phyloP scores from a whole-genome alignment of 2,329 filamentous ascomycete genomes.

The Colletotrichum trifolii region DNA sequence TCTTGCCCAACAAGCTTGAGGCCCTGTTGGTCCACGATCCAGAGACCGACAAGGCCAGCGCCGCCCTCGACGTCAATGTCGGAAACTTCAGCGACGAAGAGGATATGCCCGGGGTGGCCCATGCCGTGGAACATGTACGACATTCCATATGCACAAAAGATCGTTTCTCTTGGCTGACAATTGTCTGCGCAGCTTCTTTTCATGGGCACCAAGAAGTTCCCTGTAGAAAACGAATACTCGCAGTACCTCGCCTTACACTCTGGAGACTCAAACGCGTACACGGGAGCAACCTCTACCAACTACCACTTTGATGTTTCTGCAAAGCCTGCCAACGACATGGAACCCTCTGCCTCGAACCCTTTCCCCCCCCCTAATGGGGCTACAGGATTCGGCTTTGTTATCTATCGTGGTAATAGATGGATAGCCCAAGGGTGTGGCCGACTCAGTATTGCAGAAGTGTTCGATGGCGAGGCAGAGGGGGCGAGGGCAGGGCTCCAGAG shows the following conservation, averaged over 20 bases:
- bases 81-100: constrained; percentile 93
- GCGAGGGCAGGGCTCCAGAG: not conserved
- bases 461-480: not conserved
- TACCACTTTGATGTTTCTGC: constrained; percentile 97
- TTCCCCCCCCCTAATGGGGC: constrained; percentile 52
- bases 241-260: constrained; percentile 92
- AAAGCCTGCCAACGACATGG: constrained; percentile 72
- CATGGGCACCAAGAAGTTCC: constrained; percentile 99
- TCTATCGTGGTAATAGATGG: not conserved
- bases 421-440: not conserved
- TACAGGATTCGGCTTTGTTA: not conserved
- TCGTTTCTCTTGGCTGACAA: constrained; percentile 18
- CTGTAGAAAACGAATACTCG: constrained; percentile 94
- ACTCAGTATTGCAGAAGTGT: not conserved
- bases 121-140: constrained; percentile 89
- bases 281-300: constrained; percentile 91
- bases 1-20: constrained; percentile 87
- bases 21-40: constrained; percentile 92
- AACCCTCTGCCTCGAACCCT: constrained; percentile 65
- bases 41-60: constrained; percentile 96
- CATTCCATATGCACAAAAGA: not conserved
- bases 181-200: constrained; percentile 75
- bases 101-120: constrained; percentile 93
- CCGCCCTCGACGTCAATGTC: constrained; percentile 94
- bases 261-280: constrained; percentile 95